Percentiles rank a stretch among this genome's conserved stretches.
Evolutionary conservation across 2,329 filamentous ascomycete species (phyloP).

Genomic region (Talaromyces marneffei): DNA sequence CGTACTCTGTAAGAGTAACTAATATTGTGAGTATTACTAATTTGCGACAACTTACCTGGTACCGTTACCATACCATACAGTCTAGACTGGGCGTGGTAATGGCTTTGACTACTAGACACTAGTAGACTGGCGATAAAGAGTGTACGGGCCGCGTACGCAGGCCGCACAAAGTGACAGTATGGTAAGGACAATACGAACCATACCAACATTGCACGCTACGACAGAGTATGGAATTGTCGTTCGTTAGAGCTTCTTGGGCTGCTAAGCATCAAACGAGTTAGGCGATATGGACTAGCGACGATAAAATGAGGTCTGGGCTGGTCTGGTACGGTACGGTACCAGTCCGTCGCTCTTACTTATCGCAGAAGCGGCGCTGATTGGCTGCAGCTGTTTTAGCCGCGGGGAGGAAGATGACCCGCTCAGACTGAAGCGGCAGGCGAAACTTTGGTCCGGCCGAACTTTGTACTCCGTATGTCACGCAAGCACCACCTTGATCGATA

Average conservation of each 20-base stretch:
- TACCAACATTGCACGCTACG: too few species aligned
- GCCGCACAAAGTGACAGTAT: neutral
- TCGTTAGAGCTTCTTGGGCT: neutral
- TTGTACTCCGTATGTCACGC: neutral
- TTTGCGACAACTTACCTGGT: neutral
- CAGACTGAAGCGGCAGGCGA: conserved; percentile 2
- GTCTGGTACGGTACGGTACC: neutral
- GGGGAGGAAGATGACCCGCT: neutral
- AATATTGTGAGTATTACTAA: neutral
- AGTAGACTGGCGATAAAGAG: neutral
- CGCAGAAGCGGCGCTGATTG: neutral
- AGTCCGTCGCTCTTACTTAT: neutral
- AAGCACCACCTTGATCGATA: neutral
- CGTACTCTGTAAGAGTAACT: too few species aligned
- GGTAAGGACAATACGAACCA: neutral
- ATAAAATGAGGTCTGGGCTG: neutral
- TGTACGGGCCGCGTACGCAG: neutral
- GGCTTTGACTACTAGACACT: neutral
- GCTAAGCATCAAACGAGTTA: neutral
- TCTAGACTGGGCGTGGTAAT: neutral
- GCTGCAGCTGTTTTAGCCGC: neutral
- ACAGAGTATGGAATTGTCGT: neutral
- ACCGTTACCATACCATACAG: neutral
- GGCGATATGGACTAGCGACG: neutral
- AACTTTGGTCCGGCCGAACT: neutral